Evolutionary conservation across 2,329 filamentous ascomycete species (phyloP).

Genomic region (Phoma sp.): DNA sequence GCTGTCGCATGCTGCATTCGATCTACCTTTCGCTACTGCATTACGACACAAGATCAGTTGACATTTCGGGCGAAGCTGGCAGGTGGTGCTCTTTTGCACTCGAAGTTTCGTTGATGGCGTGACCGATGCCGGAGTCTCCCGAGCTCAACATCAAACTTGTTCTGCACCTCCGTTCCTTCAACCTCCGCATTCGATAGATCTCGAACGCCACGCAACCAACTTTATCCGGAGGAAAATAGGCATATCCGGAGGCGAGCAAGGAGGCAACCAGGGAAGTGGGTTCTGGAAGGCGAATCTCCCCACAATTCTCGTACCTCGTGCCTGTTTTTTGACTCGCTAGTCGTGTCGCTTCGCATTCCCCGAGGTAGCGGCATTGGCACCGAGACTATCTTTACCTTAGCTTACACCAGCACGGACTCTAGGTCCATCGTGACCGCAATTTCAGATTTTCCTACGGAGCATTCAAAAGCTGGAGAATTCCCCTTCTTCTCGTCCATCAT

Average conservation of each 20-base stretch:
- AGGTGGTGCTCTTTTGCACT: constrained; percentile 14
- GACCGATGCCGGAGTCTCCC: constrained; percentile 17
- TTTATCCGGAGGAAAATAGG: constrained; percentile 17
- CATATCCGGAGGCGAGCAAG: constrained; percentile 14
- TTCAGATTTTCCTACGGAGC: constrained; percentile 16
- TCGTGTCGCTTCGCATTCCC: constrained; percentile 15
- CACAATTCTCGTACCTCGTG: constrained; percentile 20
- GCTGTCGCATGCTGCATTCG: constrained; percentile 3
- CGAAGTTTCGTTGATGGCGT: constrained; percentile 10
- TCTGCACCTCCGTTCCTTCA: constrained; percentile 10
- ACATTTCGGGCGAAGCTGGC: constrained; percentile 6
- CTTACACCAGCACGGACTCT: constrained; percentile 18
- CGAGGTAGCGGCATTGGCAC: constrained; percentile 17
- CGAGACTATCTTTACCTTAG: constrained; percentile 21
- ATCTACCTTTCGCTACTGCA: constrained; percentile 2
- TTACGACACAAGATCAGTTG: constrained; percentile 8
- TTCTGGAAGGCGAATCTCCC: constrained; percentile 21
- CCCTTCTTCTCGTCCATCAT: constrained; percentile 3
- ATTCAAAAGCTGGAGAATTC: constrained; percentile 15
- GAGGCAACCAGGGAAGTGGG: constrained; percentile 19
- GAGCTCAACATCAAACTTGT: constrained; percentile 19
- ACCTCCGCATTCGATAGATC: constrained; percentile 16
- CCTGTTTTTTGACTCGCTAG: constrained; percentile 21
- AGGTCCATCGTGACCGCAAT: constrained; percentile 16
- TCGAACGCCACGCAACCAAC: constrained; percentile 16